Percentiles rank a stretch among this genome's conserved stretches.
These are phyloP conservation scores for Termitomyces sp. DNA, from an alignment of 768 basidiomycete species.

Conservation along the genomic window DNA sequence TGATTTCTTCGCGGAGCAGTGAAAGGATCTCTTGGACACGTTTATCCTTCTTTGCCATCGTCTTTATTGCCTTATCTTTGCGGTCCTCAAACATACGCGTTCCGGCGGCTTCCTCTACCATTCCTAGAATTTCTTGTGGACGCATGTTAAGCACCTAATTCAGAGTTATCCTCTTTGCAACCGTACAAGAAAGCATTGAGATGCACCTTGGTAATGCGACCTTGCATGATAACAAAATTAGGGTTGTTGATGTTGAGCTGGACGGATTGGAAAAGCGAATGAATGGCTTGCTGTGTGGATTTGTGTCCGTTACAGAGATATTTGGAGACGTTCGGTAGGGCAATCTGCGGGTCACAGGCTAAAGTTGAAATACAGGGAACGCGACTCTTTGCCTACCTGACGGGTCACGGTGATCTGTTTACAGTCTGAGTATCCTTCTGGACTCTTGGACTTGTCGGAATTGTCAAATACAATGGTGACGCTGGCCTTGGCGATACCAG, in stretches of 20 bases:
- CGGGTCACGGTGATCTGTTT: conserved; percentile 95
- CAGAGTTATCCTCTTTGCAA: neutral
- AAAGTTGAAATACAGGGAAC: neutral
- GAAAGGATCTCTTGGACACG: conserved; percentile 84
- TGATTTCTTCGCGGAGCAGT: conserved; percentile 84
- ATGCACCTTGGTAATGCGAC: conserved; percentile 91
- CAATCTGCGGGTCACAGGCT: conserved; percentile 52
- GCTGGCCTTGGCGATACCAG: conserved; percentile 93
- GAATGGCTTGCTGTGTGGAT: conserved; percentile 75
- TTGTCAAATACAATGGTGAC: conserved; percentile 99
- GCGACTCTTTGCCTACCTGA: conserved; percentile 50
- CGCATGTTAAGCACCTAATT: conserved; percentile 90
- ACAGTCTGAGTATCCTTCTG: conserved; percentile 71
- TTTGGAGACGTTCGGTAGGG: conserved; percentile 89
- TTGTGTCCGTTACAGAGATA: conserved; percentile 97
- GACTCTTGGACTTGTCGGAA: conserved; percentile 79
- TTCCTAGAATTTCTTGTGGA: conserved; percentile 93
- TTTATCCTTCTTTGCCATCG: conserved; percentile 97
- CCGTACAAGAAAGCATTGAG: neutral
- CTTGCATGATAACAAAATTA: conserved; percentile 99
- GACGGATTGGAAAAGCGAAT: conserved; percentile 91
- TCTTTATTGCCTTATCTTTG: conserved; percentile 94
- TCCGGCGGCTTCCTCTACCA: conserved; percentile 98
- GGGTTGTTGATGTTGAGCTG: conserved; percentile 99
- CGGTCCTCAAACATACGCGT: conserved; percentile 99